Percentiles rank a stretch among this genome's conserved stretches.
phyloP scores from a whole-genome alignment of 768 basidiomycete genomes.

The Symmetrospora coprosmae region DNA sequence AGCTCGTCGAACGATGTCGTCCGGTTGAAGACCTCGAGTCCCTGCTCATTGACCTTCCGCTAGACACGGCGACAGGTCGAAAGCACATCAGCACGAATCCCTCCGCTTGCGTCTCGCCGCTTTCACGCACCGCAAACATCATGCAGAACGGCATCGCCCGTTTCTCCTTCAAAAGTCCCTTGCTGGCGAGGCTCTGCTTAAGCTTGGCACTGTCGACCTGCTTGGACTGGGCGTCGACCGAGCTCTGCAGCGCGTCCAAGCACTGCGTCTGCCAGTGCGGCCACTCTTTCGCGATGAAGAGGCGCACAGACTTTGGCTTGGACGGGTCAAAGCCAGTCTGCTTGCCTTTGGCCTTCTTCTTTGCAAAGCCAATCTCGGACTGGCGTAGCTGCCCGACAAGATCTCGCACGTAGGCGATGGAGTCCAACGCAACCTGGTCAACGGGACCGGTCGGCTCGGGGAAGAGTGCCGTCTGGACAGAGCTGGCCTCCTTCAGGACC shows the following conservation, averaged over 20 bases:
- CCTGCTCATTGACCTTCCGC: constrained; percentile 60
- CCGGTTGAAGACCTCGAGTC: constrained; percentile 69
- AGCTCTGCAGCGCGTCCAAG: constrained; percentile 45
- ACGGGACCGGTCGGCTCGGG: constrained; percentile 52
- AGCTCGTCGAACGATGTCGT: constrained; percentile 69
- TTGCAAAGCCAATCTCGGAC: constrained; percentile 64
- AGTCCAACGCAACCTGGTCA: constrained; percentile 55
- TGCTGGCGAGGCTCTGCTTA: constrained; percentile 50
- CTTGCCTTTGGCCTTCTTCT: constrained; percentile 51
- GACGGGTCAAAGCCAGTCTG: constrained; percentile 53
- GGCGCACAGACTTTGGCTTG: constrained; percentile 63
- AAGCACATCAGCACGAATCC: constrained; percentile 46
- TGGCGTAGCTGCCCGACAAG: constrained; percentile 86
- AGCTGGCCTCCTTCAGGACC: constrained; percentile 56
- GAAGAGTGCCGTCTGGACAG: constrained; percentile 72
- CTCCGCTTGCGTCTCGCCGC: constrained; percentile 10
- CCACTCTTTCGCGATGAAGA: constrained; percentile 82
- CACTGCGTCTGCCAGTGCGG: constrained; percentile 86
- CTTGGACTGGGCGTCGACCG: constrained; percentile 37
- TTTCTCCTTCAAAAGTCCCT: constrained; percentile 87
- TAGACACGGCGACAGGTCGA: constrained; percentile 52
- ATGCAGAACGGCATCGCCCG: constrained; percentile 88
- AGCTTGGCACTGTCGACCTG: constrained; percentile 73
- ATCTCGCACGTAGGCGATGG: constrained; percentile 69
- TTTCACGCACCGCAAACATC: constrained; percentile 60